Evolutionary conservation across 345 rosid species (phyloP), one percentile per base, ranked within the genome.

Genomic region (Citrus mangshanensis): DNA sequence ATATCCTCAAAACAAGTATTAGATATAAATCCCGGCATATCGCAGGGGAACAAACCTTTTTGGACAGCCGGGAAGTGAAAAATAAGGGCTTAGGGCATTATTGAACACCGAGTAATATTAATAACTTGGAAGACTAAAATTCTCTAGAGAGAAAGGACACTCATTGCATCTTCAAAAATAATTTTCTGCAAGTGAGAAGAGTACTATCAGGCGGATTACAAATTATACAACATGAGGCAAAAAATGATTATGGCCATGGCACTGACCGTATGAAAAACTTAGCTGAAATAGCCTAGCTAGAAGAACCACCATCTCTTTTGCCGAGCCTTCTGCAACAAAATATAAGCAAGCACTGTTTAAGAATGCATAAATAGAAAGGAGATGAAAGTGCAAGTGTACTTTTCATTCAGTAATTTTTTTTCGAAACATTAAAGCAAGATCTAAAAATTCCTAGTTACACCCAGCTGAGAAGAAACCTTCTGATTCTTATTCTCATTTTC

Each of bases 231-330:
- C 66, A 35, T 12, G 9, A 6, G 9, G 37, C 0, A 32, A 38
- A 25, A 54, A 38, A 42, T 18, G 21, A 18, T 54, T 72, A n/a
- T 16, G 16, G 16, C 70, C 67, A 13, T 4, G 18, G n/a, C 24
- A 7, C 38, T 42, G 25, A 40, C 60, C 32, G 7, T 24, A 30
- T 8, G 30, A 14, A 58, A 46, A 27, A 25, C 18, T 16, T 28
- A 68, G 42, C 42, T 14, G 64, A 35, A 38, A 42, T 40, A 49
- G 4, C 73, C 25, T 76, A 0, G 68, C 89, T 82, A 93, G 83
- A 93, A 91, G 80, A 90, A 85, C 93, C 93, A 91, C 96, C 96
- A 91, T 83, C 91, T 89, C 74, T 78, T 84, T 61, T 65, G 85
- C 71, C 87, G 87, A 38, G 71, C 79, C 79, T 79, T 82, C 94